These are phyloP conservation scores for Kodamaea hsintzibuensis DNA, from an alignment of 805 yeast species.

Conservation along the genomic window DNA sequence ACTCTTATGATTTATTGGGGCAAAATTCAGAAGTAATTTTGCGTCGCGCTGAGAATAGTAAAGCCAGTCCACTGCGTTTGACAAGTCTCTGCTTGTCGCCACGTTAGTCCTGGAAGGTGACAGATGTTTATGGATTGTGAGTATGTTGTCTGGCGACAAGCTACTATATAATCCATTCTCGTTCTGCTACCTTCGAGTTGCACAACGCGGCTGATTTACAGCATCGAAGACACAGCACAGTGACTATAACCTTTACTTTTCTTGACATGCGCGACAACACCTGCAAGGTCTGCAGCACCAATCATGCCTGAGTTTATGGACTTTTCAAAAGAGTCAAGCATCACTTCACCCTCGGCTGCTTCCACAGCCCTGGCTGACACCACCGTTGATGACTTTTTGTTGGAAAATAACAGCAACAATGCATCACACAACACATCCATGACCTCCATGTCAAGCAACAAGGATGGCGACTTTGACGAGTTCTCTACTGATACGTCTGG, in stretches of 20 bases:
- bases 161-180: not conserved
- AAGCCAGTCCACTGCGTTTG: slow-evolving; percentile 1
- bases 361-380: slow-evolving; percentile 6
- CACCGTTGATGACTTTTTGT: slow-evolving; percentile 15
- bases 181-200: not conserved
- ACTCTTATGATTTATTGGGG: slow-evolving; percentile 36
- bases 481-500: slow-evolving; percentile 10
- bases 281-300: slow-evolving; percentile 42
- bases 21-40: slow-evolving; percentile 50
- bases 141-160: too few species aligned
- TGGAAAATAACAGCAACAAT: slow-evolving; percentile 7
- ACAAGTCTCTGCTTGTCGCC: slow-evolving; percentile 32
- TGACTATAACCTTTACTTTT: not conserved
- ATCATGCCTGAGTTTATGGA: slow-evolving; percentile 33
- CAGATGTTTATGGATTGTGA: not conserved
- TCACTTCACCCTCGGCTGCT: slow-evolving; percentile 9
- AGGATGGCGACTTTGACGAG: slow-evolving; percentile 8
- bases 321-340: slow-evolving; percentile 11
- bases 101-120: not conserved
- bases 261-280: not conserved
- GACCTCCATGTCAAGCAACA: slow-evolving; percentile 2
- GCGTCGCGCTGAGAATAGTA: slow-evolving; percentile 18
- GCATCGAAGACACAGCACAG: slow-evolving; percentile 9
- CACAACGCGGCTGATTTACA: slow-evolving; percentile 8
- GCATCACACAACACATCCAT: slow-evolving; percentile 5